A percentile compares a stretch with the other conserved stretches of the same genome.
These are phyloP conservation scores for Boletus reticuloceps DNA, from an alignment of 768 basidiomycete species.

Conservation along the genomic window DNA sequence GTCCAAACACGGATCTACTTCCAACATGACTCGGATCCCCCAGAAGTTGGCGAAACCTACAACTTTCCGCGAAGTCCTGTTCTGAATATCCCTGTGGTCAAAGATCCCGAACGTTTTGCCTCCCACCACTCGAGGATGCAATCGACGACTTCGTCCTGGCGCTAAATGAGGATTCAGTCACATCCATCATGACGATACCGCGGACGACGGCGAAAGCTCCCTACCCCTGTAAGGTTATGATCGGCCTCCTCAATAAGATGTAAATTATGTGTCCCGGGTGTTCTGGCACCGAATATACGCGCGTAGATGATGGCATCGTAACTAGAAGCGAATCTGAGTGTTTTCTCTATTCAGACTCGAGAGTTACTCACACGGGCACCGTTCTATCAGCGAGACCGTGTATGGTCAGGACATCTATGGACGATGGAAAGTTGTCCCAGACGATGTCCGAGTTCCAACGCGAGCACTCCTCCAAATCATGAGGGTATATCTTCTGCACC, in stretches of 20 bases:
- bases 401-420: constrained; percentile 66
- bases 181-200: neutral
- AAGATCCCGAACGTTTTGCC: constrained; percentile 39
- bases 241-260: constrained; percentile 72
- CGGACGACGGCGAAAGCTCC: constrained; percentile 5
- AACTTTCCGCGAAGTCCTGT: constrained; percentile 52
- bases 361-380: constrained; percentile 62
- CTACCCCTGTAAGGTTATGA: constrained; percentile 71
- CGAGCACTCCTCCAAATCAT: constrained; percentile 60
- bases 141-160: constrained; percentile 65
- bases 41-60: constrained; percentile 19
- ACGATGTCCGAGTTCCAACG: constrained; percentile 66
- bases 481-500: constrained; percentile 50
- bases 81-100: constrained; percentile 64
- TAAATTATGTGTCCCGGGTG: constrained; percentile 68
- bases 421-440: constrained; percentile 62
- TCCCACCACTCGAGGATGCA: constrained; percentile 70
- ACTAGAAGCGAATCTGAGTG: constrained; percentile 33
- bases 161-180: constrained; percentile 30
- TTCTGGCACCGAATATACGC: constrained; percentile 51
- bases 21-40: neutral
- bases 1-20: neutral
- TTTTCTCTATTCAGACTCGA: neutral
- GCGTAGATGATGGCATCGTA: constrained; percentile 74
- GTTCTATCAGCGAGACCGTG: constrained; percentile 71